Evolutionary conservation across 371 early-diverging fungal species (phyloP).

Genomic region (Mortierella sp.): DNA sequence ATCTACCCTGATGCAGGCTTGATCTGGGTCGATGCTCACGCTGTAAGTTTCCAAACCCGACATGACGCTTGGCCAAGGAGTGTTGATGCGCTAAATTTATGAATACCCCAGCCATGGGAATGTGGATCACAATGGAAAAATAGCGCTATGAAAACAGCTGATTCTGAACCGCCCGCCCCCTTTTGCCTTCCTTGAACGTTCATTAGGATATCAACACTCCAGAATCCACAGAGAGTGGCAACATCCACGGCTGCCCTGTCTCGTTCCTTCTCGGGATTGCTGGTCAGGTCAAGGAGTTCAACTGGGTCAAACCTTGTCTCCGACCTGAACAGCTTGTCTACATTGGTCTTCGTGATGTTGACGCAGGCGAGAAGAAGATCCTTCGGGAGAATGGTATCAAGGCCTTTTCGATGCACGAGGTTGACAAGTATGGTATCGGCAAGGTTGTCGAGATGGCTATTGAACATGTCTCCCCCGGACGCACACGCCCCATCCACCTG

Average conservation of each 20-base stretch:
- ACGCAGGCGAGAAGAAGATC: constrained; percentile 86
- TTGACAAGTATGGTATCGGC: constrained; percentile 95
- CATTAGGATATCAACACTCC: constrained; percentile 94
- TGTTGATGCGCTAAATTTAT: too few relatives aligned
- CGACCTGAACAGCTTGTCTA: constrained; percentile 85
- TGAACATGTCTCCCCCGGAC: constrained; percentile 86
- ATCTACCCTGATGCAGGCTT: constrained; percentile 89
- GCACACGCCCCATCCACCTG: constrained; percentile 88
- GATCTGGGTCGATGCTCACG: constrained; percentile 98
- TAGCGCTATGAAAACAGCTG: too few relatives aligned
- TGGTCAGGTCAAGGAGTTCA: constrained; percentile 74
- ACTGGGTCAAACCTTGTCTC: constrained; percentile 87
- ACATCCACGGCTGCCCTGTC: constrained; percentile 96
- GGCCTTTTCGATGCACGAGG: constrained; percentile 97
- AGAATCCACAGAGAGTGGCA: constrained; percentile 87
- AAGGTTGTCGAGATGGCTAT: constrained; percentile 95
- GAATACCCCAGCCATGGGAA: too few relatives aligned
- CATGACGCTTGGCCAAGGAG: too few relatives aligned
- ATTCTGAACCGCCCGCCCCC: too few relatives aligned
- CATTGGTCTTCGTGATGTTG: constrained; percentile 97
- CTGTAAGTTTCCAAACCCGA: constrained; percentile 72
- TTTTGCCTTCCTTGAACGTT: too few relatives aligned
- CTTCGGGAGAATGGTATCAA: constrained; percentile 82
- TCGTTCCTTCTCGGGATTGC: constrained; percentile 91
- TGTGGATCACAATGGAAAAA: too few relatives aligned